Evolutionary conservation across 1,139 yeast species (phyloP), one percentile per base, ranked within the genome.

Genomic region (Protomyces arabidopsidicola): DNA sequence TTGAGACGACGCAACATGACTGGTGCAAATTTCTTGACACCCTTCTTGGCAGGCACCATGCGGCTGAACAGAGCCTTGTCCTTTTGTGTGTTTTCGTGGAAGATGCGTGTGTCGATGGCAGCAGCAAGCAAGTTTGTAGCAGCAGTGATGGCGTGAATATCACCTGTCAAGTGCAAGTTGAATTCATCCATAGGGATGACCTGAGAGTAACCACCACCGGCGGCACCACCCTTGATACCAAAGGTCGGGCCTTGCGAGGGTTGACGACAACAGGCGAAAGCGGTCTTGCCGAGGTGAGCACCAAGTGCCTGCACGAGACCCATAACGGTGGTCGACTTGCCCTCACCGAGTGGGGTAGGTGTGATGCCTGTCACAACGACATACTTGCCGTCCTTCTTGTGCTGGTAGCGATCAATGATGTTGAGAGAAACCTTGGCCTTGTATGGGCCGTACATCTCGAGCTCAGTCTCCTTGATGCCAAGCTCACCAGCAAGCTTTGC

Each of bases 211-310:
- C 98, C 98, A 75, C 98, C 98, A 74, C 98, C 98, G 20, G 98
- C 98, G 68, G 98, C 98, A 77, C 98, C 98, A 51, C 67, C 67
- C 38, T 65, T 93, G 74, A 93, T 90, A 77, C 98, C 98, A 73
- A 93, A 93, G 22, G 98, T 93, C 67, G 98, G 98, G 62, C 98
- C 98, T 97, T 93, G 91, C 18, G 96, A 88, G 53, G 98, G 98
- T 77, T 93, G 98, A 78, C 98, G 87, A 66, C 93, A 97, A 74
- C 90, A 91, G 68, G 98, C 98, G 74, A 93, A 87, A 22, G 91
- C 91, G 67, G 87, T 84, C 76, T 88, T 87, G 68, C 87, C 84
- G 72, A 91, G 81, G 72, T 90, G 96, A 53, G 97, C 97, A 70
- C 97, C 96, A 68, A 93, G 80, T 20, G 98, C 97, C 78, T 93